Evolutionary conservation across 2,329 filamentous ascomycete genomes (phyloP), one percentile per base, ranked within the genome.

Genomic region (Alternaria viburni): DNA sequence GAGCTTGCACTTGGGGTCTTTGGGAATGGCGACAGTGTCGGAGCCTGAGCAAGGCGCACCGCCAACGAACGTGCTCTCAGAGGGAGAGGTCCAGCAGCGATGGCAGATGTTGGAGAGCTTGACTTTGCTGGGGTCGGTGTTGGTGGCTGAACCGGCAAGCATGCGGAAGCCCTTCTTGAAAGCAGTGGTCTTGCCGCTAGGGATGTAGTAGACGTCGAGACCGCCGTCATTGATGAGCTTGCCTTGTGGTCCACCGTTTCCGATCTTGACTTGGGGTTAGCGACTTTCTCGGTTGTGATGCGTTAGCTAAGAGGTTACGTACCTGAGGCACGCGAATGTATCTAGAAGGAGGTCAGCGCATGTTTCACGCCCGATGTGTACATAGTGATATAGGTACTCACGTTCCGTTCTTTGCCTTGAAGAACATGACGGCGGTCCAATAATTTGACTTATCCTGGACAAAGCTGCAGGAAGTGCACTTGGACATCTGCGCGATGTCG

Each of bases 1-100:
- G 80, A 85, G 84, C 78, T 85, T 84, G 81, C 83, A 85, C 59
- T 69, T 77, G 63, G 81, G 77, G 61, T 79, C 75, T 13, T 74
- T 73, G 59, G 84, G 84, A 60, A 86, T 85, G 32, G 81, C 84
- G 50, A 86, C 83, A 4, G 84, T 85, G 73, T 86, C 84, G 62
- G 70, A 76, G 41, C 83, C 84, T 28, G 80, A 77, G 82, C 84
- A 86, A 30, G 84, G 84, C 19, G 83, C 83, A 44, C 82, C 83
- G 36, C 84, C 84, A 6, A 84, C 79, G 66, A 85, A 86, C 30
- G 74, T 79, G 77, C 75, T 79, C 68, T 86, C 84, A 68, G 76
- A 83, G 28, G 82, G 69, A 13, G 82, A 82, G 10, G 80, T 84
- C 75, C 75, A 78, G 70, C 75, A 78, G 45, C 75, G 70, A 63